phyloP scores from a whole-genome alignment of 2,329 filamentous ascomycete genomes.

The Xylariales sp. region DNA sequence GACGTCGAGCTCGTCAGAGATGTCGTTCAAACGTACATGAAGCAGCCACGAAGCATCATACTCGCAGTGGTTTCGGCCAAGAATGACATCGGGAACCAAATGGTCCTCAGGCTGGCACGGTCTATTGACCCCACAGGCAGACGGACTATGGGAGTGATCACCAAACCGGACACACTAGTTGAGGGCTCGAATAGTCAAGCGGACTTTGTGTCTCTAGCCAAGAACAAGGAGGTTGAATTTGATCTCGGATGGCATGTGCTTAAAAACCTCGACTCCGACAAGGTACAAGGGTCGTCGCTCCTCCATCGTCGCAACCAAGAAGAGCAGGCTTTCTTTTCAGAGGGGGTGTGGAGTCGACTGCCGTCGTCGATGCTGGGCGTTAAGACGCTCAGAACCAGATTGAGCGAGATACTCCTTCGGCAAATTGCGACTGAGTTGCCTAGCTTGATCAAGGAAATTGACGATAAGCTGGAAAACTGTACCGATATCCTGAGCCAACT shows the following conservation, averaged over 20 bases:
- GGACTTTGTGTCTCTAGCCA: slow-evolving; percentile 55
- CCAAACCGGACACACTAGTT: slow-evolving; percentile 58
- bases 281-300: slow-evolving; percentile 43
- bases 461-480: slow-evolving; percentile 42
- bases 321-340: slow-evolving; percentile 59
- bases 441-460: slow-evolving; percentile 57
- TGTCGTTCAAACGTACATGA: slow-evolving; percentile 67
- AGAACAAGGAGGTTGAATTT: slow-evolving; percentile 60
- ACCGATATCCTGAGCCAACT: slow-evolving; percentile 47
- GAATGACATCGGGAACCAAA: slow-evolving; percentile 69
- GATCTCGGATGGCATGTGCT: slow-evolving; percentile 66
- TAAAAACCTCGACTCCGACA: slow-evolving; percentile 58
- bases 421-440: slow-evolving; percentile 62
- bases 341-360: slow-evolving; percentile 54
- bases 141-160: slow-evolving; percentile 63
- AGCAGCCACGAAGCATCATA: slow-evolving; percentile 66
- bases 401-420: slow-evolving; percentile 62
- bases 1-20: slow-evolving; percentile 59
- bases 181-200: slow-evolving; percentile 55
- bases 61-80: slow-evolving; percentile 68
- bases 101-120: slow-evolving; percentile 63
- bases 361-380: slow-evolving; percentile 58
- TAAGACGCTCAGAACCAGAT: slow-evolving; percentile 56
- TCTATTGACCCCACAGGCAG: slow-evolving; percentile 47
- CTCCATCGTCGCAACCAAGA: slow-evolving; percentile 52